A percentile compares a stretch with the other conserved stretches of the same genome.
These are phyloP conservation scores for Dipodascopsis uninucleata DNA, from an alignment of 805 yeast species.

Conservation along the genomic window DNA sequence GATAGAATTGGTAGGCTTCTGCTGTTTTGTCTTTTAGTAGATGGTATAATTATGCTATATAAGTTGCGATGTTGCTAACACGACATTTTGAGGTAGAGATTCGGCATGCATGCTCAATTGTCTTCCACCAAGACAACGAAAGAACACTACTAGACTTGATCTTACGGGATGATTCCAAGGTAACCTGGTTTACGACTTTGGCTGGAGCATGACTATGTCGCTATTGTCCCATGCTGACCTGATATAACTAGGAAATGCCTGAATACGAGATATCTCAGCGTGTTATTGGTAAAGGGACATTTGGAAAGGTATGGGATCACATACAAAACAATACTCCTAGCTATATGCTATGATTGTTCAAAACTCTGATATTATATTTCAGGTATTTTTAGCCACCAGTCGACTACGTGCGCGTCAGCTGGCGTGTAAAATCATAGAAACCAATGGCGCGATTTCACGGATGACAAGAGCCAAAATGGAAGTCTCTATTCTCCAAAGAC, in stretches of 20 bases:
- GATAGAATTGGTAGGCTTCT: slow-evolving; percentile 18
- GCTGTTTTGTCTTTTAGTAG: no score
- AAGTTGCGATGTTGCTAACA: no score
- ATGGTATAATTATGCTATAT: no score
- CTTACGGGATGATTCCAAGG: slow-evolving; percentile 8
- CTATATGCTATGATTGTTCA: not conserved
- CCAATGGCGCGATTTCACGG: slow-evolving; percentile 10
- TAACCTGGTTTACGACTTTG: not conserved
- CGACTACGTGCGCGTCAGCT: slow-evolving; percentile 13
- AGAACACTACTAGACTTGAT: not conserved
- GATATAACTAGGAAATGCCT: not conserved
- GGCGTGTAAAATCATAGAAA: slow-evolving; percentile 29
- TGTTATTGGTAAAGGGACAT: slow-evolving; percentile 24
- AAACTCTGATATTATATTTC: not conserved
- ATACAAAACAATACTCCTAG: not conserved
- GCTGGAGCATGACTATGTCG: no score
- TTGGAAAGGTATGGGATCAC: slow-evolving; percentile 11
- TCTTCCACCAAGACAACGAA: slow-evolving; percentile 18
- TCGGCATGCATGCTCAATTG: slow-evolving; percentile 28
- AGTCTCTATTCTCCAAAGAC: slow-evolving; percentile 21
- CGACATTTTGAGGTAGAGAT: slow-evolving; percentile 11
- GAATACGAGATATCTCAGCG: slow-evolving; percentile 14
- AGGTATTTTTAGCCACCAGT: slow-evolving; percentile 21
- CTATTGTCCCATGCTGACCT: no score
- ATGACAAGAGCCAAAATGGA: slow-evolving; percentile 24